Conservation (phyloP, 495 filamentous ascomycete species). For the Acidiella bohemica region DNA sequence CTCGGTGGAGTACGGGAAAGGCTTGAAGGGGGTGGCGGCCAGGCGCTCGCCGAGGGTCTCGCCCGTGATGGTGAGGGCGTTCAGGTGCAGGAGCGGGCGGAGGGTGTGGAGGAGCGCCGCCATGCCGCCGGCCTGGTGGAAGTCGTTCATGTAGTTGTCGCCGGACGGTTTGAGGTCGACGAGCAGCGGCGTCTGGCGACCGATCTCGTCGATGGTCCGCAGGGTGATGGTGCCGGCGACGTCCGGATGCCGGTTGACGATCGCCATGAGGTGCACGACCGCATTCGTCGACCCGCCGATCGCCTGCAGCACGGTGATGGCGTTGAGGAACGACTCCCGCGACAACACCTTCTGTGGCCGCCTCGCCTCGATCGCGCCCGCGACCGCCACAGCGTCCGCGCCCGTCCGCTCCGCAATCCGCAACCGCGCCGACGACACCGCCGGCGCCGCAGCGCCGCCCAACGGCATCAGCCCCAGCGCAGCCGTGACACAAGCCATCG, state of each 20-base stretch:
- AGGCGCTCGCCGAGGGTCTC: slow-evolving; percentile 44
- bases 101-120: slow-evolving; percentile 41
- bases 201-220: slow-evolving; percentile 46
- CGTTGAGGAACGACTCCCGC: slow-evolving; percentile 50
- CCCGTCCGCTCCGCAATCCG: slow-evolving; percentile 53
- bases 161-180: slow-evolving; percentile 57
- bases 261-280: slow-evolving; percentile 53
- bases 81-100: slow-evolving; percentile 42
- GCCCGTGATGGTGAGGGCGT: slow-evolving; percentile 45
- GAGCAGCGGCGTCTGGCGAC: slow-evolving; percentile 44
- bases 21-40: slow-evolving; percentile 33
- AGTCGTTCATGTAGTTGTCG: slow-evolving; percentile 58
- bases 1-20: slow-evolving; percentile 26
- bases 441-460: slow-evolving; percentile 46
- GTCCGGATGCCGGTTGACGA: slow-evolving; percentile 24
- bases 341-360: slow-evolving; percentile 45
- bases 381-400: slow-evolving; percentile 39
- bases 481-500: slow-evolving; percentile 53
- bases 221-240: slow-evolving; percentile 43
- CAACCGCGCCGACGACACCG: slow-evolving; percentile 49
- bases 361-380: slow-evolving; percentile 22
- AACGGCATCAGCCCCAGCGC: slow-evolving; percentile 53
- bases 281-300: slow-evolving; percentile 59
- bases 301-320: slow-evolving; percentile 53
- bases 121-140: slow-evolving; percentile 58